A percentile compares a stretch with the other conserved stretches of the same genome.
phyloP scores from a whole-genome alignment of 352 stramenopile species.

The Blastocystis sp. region DNA sequence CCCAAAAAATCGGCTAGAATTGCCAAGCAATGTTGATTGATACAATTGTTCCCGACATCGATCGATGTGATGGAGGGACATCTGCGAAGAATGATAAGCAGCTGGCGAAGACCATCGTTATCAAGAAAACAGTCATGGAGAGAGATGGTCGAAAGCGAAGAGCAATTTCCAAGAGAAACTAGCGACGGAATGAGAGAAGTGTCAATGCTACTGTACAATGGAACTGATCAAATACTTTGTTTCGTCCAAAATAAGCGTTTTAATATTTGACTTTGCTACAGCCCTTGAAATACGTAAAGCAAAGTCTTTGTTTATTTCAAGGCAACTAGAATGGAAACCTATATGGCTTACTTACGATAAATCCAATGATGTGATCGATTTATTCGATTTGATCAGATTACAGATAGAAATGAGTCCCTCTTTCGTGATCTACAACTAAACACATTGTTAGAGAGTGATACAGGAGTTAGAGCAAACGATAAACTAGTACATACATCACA shows the following conservation, averaged over 20 bases:
- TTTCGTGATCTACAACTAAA: background rate
- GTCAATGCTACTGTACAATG: background rate
- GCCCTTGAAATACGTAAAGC: background rate
- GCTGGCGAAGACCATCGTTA: background rate
- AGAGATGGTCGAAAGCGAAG: background rate
- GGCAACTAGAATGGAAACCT: background rate
- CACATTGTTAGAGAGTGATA: background rate
- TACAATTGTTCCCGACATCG: background rate
- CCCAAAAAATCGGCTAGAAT: slow-evolving; percentile 5
- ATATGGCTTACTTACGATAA: background rate
- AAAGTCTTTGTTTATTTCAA: background rate
- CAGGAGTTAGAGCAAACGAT: background rate
- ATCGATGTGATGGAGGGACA: background rate
- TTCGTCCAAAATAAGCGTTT: slow-evolving; percentile 3
- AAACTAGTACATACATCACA: background rate
- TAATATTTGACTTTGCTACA: background rate
- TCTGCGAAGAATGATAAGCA: background rate
- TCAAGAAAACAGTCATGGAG: background rate
- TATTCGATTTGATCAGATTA: background rate
- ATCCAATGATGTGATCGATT: background rate
- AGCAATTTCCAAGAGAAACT: background rate
- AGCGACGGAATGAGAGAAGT: background rate
- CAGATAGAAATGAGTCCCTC: background rate
- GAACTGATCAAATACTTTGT: background rate
- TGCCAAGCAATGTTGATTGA: background rate